phyloP scores from a whole-genome alignment of 2,329 filamentous ascomycete species.

The Fusarium graminum region DNA sequence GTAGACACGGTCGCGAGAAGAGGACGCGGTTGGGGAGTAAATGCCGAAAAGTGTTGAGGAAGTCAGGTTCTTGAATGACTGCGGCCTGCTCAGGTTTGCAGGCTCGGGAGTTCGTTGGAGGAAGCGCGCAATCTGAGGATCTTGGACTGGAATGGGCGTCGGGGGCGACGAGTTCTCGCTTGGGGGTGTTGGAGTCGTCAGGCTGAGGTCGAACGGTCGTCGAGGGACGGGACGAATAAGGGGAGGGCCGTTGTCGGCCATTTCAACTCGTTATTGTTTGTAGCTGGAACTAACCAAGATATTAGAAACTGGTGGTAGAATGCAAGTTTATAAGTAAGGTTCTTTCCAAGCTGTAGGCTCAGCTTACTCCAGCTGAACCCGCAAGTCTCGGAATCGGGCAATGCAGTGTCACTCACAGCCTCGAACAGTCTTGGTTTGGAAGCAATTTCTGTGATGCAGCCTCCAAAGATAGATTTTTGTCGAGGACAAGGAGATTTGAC shows the following conservation, averaged over 20 bases:
- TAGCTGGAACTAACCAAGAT: neutral
- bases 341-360: constrained; percentile 9
- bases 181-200: constrained; percentile 61
- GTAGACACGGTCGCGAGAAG: constrained; percentile 61
- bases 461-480: constrained; percentile 4
- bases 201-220: constrained; percentile 75
- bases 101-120: constrained; percentile 57
- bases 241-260: constrained; percentile 63
- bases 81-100: constrained; percentile 71
- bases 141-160: constrained; percentile 39
- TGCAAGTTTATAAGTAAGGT: constrained; percentile 1
- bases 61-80: constrained; percentile 87
- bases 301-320: constrained; percentile 8
- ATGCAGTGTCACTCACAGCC: constrained; percentile 35
- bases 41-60: constrained; percentile 92
- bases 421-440: constrained; percentile 12
- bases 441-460: constrained; percentile 14
- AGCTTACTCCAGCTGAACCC: constrained; percentile 25
- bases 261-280: constrained; percentile 29
- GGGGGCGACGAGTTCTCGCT: constrained; percentile 49
- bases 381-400: constrained; percentile 24
- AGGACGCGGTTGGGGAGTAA: constrained; percentile 77
- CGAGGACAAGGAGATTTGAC: constrained; percentile 9
- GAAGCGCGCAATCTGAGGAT: constrained; percentile 53
- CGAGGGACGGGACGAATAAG: constrained; percentile 78